A percentile compares a stretch with the other conserved stretches of the same genome.
Conservation (phyloP, 352 stramenopile species). For the Pythium phragmitis region DNA sequence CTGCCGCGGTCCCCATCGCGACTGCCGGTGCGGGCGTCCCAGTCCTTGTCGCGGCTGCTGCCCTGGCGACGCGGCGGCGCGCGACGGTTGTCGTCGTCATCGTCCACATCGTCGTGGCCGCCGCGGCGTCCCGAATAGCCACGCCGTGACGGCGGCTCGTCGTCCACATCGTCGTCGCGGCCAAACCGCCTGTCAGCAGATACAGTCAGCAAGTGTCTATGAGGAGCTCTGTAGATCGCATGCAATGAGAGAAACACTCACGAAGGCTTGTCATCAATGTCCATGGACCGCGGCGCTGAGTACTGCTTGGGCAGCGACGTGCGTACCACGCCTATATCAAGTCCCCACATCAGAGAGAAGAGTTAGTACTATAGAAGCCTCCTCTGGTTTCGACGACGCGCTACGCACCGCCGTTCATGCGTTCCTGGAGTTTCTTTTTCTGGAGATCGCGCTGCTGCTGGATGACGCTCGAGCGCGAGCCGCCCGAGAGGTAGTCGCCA, state of each 20-base stretch:
- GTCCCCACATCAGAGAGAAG: background rate
- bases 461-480: constrained; percentile 73
- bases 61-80: constrained; percentile 25
- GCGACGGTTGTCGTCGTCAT: constrained; percentile 45
- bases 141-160: constrained; percentile 30
- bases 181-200: constrained; percentile 43
- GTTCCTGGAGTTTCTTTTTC: constrained; percentile 86
- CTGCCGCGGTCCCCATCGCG: constrained; percentile 36
- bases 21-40: constrained; percentile 37
- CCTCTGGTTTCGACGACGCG: background rate
- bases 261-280: constrained; percentile 83
- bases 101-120: constrained; percentile 31
- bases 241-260: constrained; percentile 28
- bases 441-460: constrained; percentile 84
- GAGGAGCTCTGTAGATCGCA: no score
- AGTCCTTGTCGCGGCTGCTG: constrained; percentile 30
- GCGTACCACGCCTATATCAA: constrained; percentile 55
- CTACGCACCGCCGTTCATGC: constrained; percentile 66
- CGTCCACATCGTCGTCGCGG: constrained; percentile 63
- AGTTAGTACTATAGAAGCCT: background rate
- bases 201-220: no score
- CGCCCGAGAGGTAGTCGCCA: constrained; percentile 52
- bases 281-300: constrained; percentile 65
- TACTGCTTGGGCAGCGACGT: constrained; percentile 78
- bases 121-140: constrained; percentile 20